Conservation (phyloP, 106 monocot genomes). For the Dendrobium catenatum region DNA sequence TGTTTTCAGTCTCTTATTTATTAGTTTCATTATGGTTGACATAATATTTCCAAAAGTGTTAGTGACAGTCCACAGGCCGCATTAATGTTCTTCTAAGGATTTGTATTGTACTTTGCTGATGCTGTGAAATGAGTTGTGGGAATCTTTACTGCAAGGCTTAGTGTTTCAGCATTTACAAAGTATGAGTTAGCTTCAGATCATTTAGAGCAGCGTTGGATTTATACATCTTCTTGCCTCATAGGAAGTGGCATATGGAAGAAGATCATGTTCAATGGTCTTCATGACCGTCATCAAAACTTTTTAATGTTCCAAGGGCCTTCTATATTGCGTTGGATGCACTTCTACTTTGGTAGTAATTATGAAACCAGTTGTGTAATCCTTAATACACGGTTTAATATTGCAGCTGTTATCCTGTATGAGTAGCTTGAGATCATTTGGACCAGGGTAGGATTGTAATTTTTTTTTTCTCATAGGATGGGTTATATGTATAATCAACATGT, state of each 20-base stretch:
- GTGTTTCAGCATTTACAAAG: not conserved
- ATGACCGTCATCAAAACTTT: not conserved
- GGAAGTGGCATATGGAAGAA: not conserved
- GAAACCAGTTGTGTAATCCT: not conserved
- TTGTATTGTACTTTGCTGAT: not conserved
- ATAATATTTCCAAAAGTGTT: not conserved
- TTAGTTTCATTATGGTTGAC: not conserved
- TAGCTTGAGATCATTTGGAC: not conserved
- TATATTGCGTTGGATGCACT: not conserved
- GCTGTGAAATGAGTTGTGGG: not conserved
- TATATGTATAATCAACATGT: not conserved
- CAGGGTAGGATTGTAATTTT: not conserved
- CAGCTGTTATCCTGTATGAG: not conserved
- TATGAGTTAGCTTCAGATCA: not conserved
- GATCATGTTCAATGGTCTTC: conserved; percentile 3
- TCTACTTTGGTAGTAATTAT: not conserved
- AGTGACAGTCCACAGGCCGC: not conserved
- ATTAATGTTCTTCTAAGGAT: not conserved
- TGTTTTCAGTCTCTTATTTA: not conserved
- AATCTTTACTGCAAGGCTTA: not conserved
- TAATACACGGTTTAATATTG: not conserved
- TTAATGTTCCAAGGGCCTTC: not conserved
- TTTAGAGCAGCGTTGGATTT: not conserved
- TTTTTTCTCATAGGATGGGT: not conserved
- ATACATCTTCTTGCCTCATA: not conserved